Base-by-base conservation (phyloP, 208 protist genomes). In the Sergeia podlipaevii region DNA sequence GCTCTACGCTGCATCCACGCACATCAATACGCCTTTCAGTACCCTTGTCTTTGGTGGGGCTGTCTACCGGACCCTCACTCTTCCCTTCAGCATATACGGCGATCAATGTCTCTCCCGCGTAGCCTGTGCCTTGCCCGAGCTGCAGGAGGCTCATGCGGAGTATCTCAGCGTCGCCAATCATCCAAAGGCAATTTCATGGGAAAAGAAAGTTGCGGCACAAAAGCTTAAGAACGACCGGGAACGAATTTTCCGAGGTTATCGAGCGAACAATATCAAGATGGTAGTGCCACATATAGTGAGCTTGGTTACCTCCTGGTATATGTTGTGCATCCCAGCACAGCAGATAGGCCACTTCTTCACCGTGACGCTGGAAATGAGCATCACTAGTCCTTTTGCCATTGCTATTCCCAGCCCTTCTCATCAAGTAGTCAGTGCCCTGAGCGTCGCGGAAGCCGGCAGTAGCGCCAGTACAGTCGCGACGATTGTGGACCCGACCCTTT, bases 141-240 rank as follows among this genome's bases (percentile, higher is more conserved):
- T 95, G 53, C 77, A 84, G 43, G 71, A 75, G 1, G 82, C 85
- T 7, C 50, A 86, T 56, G 50, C 71, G 27, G 49, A 74, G 38
- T 95, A 90, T 57, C 52, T 63, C 10, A 48, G 41, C 30, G 80
- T 92, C 39, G 59, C 65, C 28, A 53, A 90, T 2, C 89, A 95
- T 67, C 89, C 89, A 0, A 50, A 72, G 6, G 82, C 85, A 13
- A 89, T 91, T 27, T 27, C 62, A 32, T 91, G 89, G 83, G 89
- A 95, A 38, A 92, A 83, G 63, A 74, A 81, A 10, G 80, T 93
- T 2, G 82, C 80, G 0, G 63, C 74, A 23, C 78, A 91, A 65
- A 92, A 93, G 55, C 66, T 95, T 8, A 78, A 85, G 57, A 83
- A 85, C 48, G 82, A 93, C 48, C 81, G 85, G n/a, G 69, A 78